Conservation (phyloP, 2,329 filamentous ascomycete genomes). For the Pyrenophora graminea region DNA sequence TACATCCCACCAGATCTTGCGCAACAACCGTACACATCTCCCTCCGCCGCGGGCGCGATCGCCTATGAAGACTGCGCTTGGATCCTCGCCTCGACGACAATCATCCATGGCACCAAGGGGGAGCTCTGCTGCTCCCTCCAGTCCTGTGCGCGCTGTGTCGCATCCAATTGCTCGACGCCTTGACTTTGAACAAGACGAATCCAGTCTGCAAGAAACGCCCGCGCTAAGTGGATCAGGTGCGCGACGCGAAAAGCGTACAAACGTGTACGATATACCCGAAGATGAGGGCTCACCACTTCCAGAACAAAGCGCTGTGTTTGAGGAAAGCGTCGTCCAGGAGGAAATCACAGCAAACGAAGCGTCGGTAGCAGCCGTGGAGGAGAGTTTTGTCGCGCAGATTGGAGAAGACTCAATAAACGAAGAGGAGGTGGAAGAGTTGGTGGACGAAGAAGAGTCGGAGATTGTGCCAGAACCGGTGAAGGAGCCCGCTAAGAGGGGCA, state of each 20-base stretch:
- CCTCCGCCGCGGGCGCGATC: conserved; percentile 60
- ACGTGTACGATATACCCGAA: conserved; percentile 40
- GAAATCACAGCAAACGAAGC: conserved; percentile 35
- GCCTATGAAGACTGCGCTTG: conserved; percentile 65
- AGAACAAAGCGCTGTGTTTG: conserved; percentile 30
- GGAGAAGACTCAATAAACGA: conserved; percentile 34
- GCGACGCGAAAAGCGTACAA: conserved; percentile 34
- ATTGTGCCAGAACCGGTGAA: conserved; percentile 31
- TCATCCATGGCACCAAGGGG: conserved; percentile 61
- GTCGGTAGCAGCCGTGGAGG: conserved; percentile 27
- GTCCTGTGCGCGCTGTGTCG: conserved; percentile 37
- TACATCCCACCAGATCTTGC: conserved; percentile 53
- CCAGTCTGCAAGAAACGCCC: conserved; percentile 37
- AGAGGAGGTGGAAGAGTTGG: conserved; percentile 22
- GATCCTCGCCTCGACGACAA: conserved; percentile 64
- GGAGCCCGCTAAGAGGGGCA: conserved; percentile 30
- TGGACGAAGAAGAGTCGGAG: conserved; percentile 36
- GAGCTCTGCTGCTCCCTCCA: conserved; percentile 48
- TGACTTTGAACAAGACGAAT: conserved; percentile 56
- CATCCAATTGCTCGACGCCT: conserved; percentile 58
- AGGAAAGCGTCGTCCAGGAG: conserved; percentile 42
- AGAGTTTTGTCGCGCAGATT: conserved; percentile 36
- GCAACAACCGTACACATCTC: conserved; percentile 49
- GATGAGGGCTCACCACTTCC: conserved; percentile 35
- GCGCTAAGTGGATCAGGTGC: conserved; percentile 42